phyloP scores from a whole-genome alignment of 2,329 filamentous ascomycete species.

The Hymenoscyphus occultus region DNA sequence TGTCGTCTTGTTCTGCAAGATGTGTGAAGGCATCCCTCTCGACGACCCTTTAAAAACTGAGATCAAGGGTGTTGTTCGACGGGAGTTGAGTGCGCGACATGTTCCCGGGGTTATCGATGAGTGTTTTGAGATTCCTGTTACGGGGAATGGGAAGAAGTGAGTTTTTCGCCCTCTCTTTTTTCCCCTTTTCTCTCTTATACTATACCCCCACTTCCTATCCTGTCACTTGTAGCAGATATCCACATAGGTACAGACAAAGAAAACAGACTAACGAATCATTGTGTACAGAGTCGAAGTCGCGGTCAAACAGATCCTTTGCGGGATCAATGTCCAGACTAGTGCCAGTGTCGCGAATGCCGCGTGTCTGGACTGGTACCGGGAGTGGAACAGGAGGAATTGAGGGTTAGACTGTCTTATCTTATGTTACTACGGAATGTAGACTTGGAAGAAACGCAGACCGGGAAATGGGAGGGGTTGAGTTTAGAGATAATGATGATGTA shows the following conservation, averaged over 20 bases:
- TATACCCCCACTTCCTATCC: background rate
- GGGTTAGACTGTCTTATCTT: too few relatives aligned
- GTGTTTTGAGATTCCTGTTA: slow-evolving; percentile 78
- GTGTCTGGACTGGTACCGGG: slow-evolving; percentile 82
- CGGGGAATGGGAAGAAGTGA: slow-evolving; percentile 92
- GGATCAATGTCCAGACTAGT: slow-evolving; percentile 80
- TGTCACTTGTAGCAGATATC: too few relatives aligned
- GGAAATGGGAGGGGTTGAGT: too few relatives aligned
- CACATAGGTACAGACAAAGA: too few relatives aligned
- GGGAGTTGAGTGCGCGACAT: slow-evolving; percentile 82
- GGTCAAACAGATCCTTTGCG: slow-evolving; percentile 93
- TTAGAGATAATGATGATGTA: too few relatives aligned
- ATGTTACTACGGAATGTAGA: too few relatives aligned
- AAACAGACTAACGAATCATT: background rate
- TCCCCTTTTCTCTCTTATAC: background rate
- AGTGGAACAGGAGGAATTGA: slow-evolving; percentile 59
- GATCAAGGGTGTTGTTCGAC: slow-evolving; percentile 68
- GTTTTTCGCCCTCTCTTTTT: slow-evolving; percentile 35
- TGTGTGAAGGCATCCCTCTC: slow-evolving; percentile 51
- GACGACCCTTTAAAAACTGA: slow-evolving; percentile 55
- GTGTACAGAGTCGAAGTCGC: slow-evolving; percentile 76
- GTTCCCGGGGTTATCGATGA: slow-evolving; percentile 81
- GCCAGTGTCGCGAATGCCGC: slow-evolving; percentile 91
- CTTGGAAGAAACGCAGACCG: too few relatives aligned
- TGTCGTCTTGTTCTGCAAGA: slow-evolving; percentile 82